Percentiles rank a stretch among this genome's conserved stretches.
Evolutionary conservation across 2,329 filamentous ascomycete species (phyloP).

Genomic region (Diaporthe eres): DNA sequence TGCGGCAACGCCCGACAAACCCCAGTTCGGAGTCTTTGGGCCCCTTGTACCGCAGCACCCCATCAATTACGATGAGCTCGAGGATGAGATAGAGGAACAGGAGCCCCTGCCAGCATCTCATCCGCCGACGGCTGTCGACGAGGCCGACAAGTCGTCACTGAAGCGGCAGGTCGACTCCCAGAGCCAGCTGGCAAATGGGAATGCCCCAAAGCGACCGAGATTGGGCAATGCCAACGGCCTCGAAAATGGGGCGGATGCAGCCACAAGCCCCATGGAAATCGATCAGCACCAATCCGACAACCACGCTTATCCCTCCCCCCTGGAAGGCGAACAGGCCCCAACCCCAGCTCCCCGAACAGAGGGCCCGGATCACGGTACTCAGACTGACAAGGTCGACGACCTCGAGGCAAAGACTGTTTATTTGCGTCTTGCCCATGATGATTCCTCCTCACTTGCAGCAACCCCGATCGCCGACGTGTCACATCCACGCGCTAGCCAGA

Average conservation of each 20-base stretch:
- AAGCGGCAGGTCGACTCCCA: slow-evolving; percentile 66
- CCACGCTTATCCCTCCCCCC: slow-evolving; percentile 76
- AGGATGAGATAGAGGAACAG: slow-evolving; percentile 53
- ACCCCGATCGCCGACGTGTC: slow-evolving; percentile 53
- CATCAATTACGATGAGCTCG: slow-evolving; percentile 55
- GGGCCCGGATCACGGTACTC: slow-evolving; percentile 74
- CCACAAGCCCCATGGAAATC: slow-evolving; percentile 72
- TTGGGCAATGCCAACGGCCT: slow-evolving; percentile 70
- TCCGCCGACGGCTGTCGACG: slow-evolving; percentile 43
- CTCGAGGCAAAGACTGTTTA: slow-evolving; percentile 72
- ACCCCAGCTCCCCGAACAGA: slow-evolving; percentile 70
- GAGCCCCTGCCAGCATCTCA: slow-evolving; percentile 45
- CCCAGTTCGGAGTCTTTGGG: slow-evolving; percentile 68
- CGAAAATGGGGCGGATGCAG: slow-evolving; percentile 59
- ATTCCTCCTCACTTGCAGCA: slow-evolving; percentile 54
- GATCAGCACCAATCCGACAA: slow-evolving; percentile 64
- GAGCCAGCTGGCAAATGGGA: slow-evolving; percentile 66
- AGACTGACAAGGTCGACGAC: slow-evolving; percentile 75
- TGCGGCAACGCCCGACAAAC: slow-evolving; percentile 60
- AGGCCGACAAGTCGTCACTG: slow-evolving; percentile 60
- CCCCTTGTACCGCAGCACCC: slow-evolving; percentile 64
- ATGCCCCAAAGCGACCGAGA: slow-evolving; percentile 70
- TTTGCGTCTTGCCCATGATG: slow-evolving; percentile 66
- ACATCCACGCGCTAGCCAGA: slow-evolving; percentile 58
- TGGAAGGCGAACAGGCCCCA: slow-evolving; percentile 69